Evolutionary conservation across 768 basidiomycete genomes (phyloP), one percentile per base, ranked within the genome.

Genomic region (Tremella fuciformis): DNA sequence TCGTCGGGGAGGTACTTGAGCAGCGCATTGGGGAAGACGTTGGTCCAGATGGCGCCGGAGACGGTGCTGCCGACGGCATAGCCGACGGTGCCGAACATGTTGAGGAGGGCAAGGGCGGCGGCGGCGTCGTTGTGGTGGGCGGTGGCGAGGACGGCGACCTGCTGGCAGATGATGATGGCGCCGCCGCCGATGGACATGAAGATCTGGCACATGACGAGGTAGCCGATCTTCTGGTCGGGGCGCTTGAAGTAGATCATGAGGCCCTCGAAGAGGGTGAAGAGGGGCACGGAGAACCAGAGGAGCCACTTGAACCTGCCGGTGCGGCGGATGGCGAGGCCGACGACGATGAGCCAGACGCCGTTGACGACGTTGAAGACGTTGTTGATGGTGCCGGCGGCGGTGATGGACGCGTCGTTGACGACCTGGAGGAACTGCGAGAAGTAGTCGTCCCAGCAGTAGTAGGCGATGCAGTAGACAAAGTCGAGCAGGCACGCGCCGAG

Each of bases 21-120:
- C 1, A 73, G 55, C 0, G 64, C 66, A 1, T 59, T 29, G 11
- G 70, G 67, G 1, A 67, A 26, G 13, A 55, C 59, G 46, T 65
- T 41, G 8, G 75, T 76, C 75, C 75, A 75, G 46, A 76, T 71
- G 0, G 71, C 73, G 15, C 71, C 75, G 2, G 70, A 69, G 38
- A 75, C 60, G 18, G 61, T 52, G 53, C 56, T 64, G 11, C 70
- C 70, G 38, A 73, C 38, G 1, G 69, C 52, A 3, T 59, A 50
- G 29, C 67, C 70, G 29, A 62, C 38, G 25, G 56, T 53, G 2
- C 70, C 70, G 58, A 71, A 53, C 51, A 67, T 44, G 58, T 53
- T 55, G 18, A 66, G 52, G 26, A 73, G 21, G 24, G 62, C 55
- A 44, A 67, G 59, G 11, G 59, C 24, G 18, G 61, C 64, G 11